Base-by-base conservation (phyloP, 495 filamentous ascomycete species). In the Daldinia loculata region DNA sequence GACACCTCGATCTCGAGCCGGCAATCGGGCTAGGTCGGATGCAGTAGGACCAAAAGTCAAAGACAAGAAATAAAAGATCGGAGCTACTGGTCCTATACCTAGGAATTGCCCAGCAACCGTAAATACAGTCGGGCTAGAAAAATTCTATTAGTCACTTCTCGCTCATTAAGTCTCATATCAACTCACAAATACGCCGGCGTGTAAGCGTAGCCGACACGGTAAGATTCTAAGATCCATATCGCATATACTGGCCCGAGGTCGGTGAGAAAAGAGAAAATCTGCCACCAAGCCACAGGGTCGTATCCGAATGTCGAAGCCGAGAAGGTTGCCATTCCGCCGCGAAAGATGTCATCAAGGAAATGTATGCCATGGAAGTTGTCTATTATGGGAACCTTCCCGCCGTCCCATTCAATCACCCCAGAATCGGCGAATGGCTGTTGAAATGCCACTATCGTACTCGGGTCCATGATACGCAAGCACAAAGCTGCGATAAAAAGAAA, bases 171-270 rank as follows among this genome's bases (percentile, higher is more conserved):
- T 41, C n/a, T 41, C 12, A 26, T 58, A 53, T 22, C 9, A 30
- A 62, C 68, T 56, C 29, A 71, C 68, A 71, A 27, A 48, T 62
- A 66, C 17, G 30, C 58, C 6, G 63, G 58, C 7, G 62, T 66
- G 7, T 26, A 66, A 22, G 50, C 58, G 19, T 26, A 66, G 3
- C 7, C 52, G 3, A 24, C 14, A 8, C 68, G 68, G 41, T 62
- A 66, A 0, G 68, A 71, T 12, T 71, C 68, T 52, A 71, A 22
- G 32, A 66, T 71, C 68, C 68, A 71, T 36, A 71, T 17, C 7
- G 51, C 57, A 43, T 66, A 71, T 12, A 71, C 32, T 11, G 63
- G 62, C 8, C 62, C 68, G 1, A 71, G 39, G 22, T 71, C 68
- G 14, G 53, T 32, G 3, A 71, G 57, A 39, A 71, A 71, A 11